phyloP scores from a whole-genome alignment of 441 rosid species.

The Flueggea neowawraea region DNA sequence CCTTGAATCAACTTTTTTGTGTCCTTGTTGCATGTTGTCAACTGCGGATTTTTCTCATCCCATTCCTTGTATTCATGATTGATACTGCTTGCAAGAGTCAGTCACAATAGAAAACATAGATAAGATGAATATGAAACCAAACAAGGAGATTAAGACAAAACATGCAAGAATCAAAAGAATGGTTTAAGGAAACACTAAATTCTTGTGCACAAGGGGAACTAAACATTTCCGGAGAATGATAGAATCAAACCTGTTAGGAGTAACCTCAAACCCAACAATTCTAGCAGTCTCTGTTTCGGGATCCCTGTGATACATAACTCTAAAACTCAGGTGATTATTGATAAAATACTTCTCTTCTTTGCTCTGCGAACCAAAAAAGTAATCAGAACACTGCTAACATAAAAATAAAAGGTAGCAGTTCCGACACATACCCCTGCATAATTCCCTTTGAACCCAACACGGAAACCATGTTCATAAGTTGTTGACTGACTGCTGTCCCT shows the following conservation, averaged over 20 bases:
- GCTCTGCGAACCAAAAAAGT: slow-evolving; percentile 53
- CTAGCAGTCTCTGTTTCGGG: slow-evolving; percentile 73
- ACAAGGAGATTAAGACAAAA: neutral
- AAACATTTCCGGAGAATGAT: neutral
- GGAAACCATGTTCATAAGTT: slow-evolving; percentile 90
- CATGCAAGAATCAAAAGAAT: slow-evolving; percentile 6
- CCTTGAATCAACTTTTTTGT: slow-evolving; percentile 80
- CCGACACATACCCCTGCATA: slow-evolving; percentile 72
- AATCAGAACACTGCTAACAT: slow-evolving; percentile 8
- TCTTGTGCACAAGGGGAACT: too few species aligned
- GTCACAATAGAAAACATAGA: too few species aligned
- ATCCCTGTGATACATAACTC: slow-evolving; percentile 90
- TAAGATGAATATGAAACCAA: neutral
- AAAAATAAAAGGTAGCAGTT: slow-evolving; percentile 2
- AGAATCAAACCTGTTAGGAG: slow-evolving; percentile 66
- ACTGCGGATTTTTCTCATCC: slow-evolving; percentile 75
- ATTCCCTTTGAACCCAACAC: slow-evolving; percentile 93
- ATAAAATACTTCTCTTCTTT: slow-evolving; percentile 94
- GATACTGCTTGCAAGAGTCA: slow-evolving; percentile 45
- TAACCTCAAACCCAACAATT: slow-evolving; percentile 95
- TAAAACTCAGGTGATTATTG: slow-evolving; percentile 90
- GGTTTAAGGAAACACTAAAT: neutral
- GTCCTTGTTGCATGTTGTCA: slow-evolving; percentile 86
- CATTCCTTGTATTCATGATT: slow-evolving; percentile 90
- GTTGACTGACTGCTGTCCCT: slow-evolving; percentile 80